Conservation (phyloP, 345 rosid genomes). For the Pistacia integerrima region DNA sequence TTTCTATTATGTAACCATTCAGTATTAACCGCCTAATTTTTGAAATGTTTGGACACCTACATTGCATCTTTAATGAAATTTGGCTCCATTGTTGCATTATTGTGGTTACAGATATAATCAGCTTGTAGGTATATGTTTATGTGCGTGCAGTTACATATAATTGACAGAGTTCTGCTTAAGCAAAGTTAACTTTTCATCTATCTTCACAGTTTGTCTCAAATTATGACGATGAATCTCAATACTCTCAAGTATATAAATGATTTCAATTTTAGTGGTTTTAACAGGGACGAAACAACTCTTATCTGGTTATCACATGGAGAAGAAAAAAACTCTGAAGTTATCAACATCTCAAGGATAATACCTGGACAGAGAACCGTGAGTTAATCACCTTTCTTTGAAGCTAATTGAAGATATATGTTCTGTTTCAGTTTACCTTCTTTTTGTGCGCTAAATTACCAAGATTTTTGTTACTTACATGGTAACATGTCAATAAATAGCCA, state of each 20-base stretch:
- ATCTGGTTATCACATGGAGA: constrained; percentile 84
- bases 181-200: background rate
- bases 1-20: background rate
- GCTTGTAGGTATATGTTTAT: background rate
- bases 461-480: background rate
- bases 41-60: background rate
- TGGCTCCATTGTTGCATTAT: background rate
- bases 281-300: constrained; percentile 88
- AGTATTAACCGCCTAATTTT: background rate
- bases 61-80: background rate
- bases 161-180: background rate
- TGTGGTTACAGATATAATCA: background rate
- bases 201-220: background rate
- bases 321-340: constrained; percentile 68
- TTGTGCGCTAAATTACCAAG: background rate
- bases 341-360: constrained; percentile 59
- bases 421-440: constrained; percentile 17
- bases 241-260: constrained; percentile 34
- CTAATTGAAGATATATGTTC: constrained; percentile 6
- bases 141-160: background rate
- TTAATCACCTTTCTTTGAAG: constrained; percentile 18
- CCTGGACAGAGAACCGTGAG: constrained; percentile 99
- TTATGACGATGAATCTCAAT: constrained; percentile 6
- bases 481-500: background rate
- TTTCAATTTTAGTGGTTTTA: constrained; percentile 46